Conservation (phyloP, 2,329 filamentous ascomycete species). For the Thermothelomyces thermophilus region DNA sequence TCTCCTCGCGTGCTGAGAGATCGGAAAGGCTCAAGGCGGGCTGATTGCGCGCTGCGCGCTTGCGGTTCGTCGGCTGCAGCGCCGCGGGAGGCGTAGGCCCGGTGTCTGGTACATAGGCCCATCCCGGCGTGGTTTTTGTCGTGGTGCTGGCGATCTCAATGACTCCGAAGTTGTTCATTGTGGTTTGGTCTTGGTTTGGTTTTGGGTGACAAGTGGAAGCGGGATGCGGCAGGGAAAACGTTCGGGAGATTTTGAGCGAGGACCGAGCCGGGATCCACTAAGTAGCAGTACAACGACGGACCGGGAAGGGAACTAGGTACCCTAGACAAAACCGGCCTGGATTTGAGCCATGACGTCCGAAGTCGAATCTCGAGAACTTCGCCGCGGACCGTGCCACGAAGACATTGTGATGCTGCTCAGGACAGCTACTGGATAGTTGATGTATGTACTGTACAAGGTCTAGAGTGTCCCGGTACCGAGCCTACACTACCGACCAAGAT, state of each 20-base stretch:
- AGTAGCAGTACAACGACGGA: neutral
- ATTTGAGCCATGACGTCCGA: neutral
- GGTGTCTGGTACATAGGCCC: conserved; percentile 84
- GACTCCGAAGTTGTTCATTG: conserved; percentile 67
- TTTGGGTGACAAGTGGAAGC: conserved; percentile 5
- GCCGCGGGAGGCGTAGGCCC: conserved; percentile 49
- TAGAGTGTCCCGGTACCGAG: no score
- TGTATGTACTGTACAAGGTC: no score
- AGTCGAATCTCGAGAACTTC: neutral
- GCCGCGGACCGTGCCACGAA: no score
- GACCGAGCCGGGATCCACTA: conserved; percentile 8
- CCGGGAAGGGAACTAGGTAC: neutral
- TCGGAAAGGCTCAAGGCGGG: conserved; percentile 52
- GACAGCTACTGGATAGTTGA: no score
- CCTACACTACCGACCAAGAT: no score
- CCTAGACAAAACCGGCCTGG: neutral
- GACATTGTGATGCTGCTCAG: no score
- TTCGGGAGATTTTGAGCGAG: conserved; percentile 15
- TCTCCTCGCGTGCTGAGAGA: conserved; percentile 72
- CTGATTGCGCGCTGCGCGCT: conserved; percentile 61
- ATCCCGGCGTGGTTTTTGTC: conserved; percentile 70
- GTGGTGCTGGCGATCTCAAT: conserved; percentile 71
- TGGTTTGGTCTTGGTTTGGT: conserved; percentile 12
- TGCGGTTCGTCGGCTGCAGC: conserved; percentile 52
- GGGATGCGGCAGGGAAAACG: neutral